These are phyloP conservation scores for Kodamaea jinghongensis DNA, from an alignment of 805 yeast genomes.

Conservation along the genomic window DNA sequence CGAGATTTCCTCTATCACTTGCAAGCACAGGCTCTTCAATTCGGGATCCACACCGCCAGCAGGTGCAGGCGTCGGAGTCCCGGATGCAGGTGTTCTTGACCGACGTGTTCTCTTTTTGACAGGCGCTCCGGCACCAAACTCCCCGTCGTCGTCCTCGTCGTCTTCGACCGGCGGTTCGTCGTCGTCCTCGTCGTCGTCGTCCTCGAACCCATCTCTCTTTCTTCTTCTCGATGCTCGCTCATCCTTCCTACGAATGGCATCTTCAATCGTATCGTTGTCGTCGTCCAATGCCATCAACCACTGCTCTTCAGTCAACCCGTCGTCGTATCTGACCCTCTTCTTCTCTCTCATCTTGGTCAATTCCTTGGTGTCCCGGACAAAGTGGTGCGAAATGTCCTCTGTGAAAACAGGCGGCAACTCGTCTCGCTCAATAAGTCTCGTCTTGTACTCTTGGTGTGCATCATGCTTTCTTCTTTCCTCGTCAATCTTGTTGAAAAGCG, in stretches of 20 bases:
- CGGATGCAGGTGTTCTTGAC: constrained; percentile 12
- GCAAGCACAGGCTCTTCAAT: constrained; percentile 24
- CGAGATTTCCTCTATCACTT: constrained; percentile 43
- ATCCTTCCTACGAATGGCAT: constrained; percentile 53
- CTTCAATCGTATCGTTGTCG: constrained; percentile 63
- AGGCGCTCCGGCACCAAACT: constrained; percentile 4
- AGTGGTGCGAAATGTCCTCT: constrained; percentile 27
- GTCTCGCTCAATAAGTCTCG: constrained; percentile 22
- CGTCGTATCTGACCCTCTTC: constrained; percentile 29
- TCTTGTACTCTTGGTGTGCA: constrained; percentile 16
- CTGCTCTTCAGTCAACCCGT: constrained; percentile 46
- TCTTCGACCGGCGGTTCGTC: constrained; percentile 26
- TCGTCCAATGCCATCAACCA: constrained; percentile 68
- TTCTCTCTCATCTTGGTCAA: constrained; percentile 26
- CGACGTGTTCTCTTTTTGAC: constrained; percentile 11
- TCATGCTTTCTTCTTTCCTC: constrained; percentile 46
- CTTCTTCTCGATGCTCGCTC: constrained; percentile 40
- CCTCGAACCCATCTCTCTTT: constrained; percentile 20
- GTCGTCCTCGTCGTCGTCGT: constrained; percentile 19
- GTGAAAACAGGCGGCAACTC: constrained; percentile 27
- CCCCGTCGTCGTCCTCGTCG: constrained; percentile 21
- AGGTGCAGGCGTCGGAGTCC: constrained; percentile 4
- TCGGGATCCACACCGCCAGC: constrained; percentile 14
- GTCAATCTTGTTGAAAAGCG: constrained; percentile 58
- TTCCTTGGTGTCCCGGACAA: constrained; percentile 24